Base-by-base conservation (phyloP, 257 asterid genomes). In the Solanum ahanhuiri region DNA sequence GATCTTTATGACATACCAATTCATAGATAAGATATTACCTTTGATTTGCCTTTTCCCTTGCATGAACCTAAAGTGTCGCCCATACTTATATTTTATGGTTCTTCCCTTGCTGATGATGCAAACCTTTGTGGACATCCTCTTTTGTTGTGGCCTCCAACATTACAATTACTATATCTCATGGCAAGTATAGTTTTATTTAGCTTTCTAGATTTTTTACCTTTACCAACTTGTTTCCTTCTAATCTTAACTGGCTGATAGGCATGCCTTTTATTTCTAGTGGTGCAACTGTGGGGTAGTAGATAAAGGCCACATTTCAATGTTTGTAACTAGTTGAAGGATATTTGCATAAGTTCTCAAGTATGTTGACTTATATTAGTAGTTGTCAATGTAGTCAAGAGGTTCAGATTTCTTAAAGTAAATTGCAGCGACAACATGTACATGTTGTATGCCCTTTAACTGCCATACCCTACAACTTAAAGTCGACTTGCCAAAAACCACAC, bases 241-340 rank as follows among this genome's bases (percentile, higher is more conserved):
- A 48, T 2, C 18, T 12, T 12, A 12, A 1, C 0, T 2, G n/a
- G 39, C 11, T 14, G 0, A 10, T 1, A 28, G 2, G n/a, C 5
- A 48, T 48, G 18, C 7, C 6, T 48, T 48, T 51, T 15, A 48
- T 48, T 48, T 48, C 0, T 51, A 1, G 39, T 67, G 12, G 39
- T 67, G 11, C 34, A 64, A 11, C 18, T 10, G 0, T 23, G 17
- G 71, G 7, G 6, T 51, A 51, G 22, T 14, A 51, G 22, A 51
- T 17, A n/a, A 3, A 60, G 11, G 58, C 22, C 7, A 51, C 3
- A 51, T 15, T 15, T 15, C 58, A 17, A 14, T 51, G 58, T 51
- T 51, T 51, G 20, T 51, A 20, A 51, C 58, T 14, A 17, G 22
- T 51, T 51, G 22, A 51, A 51, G 22, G 22, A 51, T 2, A 51